These are phyloP conservation scores for Suhomyces guaymorum DNA, from an alignment of 1,139 yeast genomes.

Conservation along the genomic window DNA sequence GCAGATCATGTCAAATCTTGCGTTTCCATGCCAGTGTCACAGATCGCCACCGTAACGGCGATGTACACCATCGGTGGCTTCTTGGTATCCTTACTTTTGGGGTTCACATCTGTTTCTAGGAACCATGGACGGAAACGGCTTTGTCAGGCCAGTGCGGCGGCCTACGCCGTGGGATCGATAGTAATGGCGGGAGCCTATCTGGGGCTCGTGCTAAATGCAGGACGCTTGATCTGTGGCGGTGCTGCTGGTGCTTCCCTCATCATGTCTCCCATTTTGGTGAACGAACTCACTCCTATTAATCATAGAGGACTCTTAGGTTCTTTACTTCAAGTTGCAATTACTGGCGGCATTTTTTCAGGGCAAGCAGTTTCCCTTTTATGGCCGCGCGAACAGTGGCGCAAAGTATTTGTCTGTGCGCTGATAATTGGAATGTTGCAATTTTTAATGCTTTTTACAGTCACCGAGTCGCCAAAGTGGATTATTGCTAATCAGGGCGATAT, in stretches of 20 bases:
- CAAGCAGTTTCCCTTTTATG: constrained; percentile 35
- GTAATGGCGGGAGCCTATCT: constrained; percentile 29
- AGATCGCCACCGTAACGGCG: constrained; percentile 34
- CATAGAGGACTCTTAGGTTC: constrained; percentile 43
- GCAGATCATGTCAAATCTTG: no score
- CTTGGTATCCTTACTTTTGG: constrained; percentile 33
- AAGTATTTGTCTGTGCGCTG: constrained; percentile 30
- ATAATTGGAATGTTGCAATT: constrained; percentile 31
- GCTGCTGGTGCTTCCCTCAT: constrained; percentile 43
- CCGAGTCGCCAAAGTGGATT: constrained; percentile 46
- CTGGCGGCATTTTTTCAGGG: constrained; percentile 36
- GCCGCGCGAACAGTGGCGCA: constrained; percentile 41
- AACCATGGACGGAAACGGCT: constrained; percentile 30
- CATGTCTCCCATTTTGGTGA: constrained; percentile 40
- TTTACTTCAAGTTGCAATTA: constrained; percentile 38
- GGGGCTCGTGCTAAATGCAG: constrained; percentile 23
- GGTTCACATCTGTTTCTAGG: constrained; percentile 27
- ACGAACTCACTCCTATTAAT: constrained; percentile 40
- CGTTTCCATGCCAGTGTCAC: constrained; percentile 23
- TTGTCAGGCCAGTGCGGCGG: constrained; percentile 27
- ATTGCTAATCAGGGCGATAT: constrained; percentile 33
- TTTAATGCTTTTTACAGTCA: constrained; percentile 32
- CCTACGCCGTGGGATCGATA: constrained; percentile 30
- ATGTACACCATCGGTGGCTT: constrained; percentile 43
- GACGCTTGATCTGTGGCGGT: constrained; percentile 36